Evolutionary conservation across 2,329 filamentous ascomycete species (phyloP), one percentile per base, ranked within the genome.

Genomic region (Cryphonectria radicalis): DNA sequence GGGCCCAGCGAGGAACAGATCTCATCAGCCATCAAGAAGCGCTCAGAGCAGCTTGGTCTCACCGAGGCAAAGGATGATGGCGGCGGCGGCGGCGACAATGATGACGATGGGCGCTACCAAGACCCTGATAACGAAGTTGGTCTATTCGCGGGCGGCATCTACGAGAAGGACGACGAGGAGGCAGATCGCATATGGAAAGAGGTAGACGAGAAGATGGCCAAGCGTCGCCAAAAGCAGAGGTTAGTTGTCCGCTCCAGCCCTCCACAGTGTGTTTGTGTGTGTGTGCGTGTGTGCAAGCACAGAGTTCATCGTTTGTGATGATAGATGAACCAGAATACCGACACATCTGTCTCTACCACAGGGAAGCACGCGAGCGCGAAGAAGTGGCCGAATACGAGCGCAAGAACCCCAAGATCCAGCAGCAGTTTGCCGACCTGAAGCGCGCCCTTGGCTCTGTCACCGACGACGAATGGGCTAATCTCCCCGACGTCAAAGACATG

Each of bases 121-220:
- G 96, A 99, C 79, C 96, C 96, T 0, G 96, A 99, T 77, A 98
- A 98, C 78, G 96, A 99, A 81, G 93, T 96, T 64, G 96, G 97
- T 5, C 85, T 99, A 32, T 99, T 99, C 78, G 95, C 96, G 3
- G 95, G 94, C 70, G 96, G 96, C 50, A 93, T 96, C 77, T 99
- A 97, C 84, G 96, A 98, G 80, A 93, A 96, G 80, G 96, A 99
- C 70, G 96, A 99, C 78, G 96, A 99, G 78, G 97, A 99, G 81
- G 96, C 96, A 60, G 96, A 99, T 82, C 88, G 93, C 77, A 97
- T 99, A 78, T 99, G 97, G 84, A 92, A 95, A 78, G 92, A 94
- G 79, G 93, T 99, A 74, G 96, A 99, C 78, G 96, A 98, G 85
- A 95, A 93, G 83, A 98, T 99, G 95, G 95, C 97, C 75, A 93